Conservation (phyloP, 225 moss, liverwort and hornwort species). For the Neckera pumila region DNA sequence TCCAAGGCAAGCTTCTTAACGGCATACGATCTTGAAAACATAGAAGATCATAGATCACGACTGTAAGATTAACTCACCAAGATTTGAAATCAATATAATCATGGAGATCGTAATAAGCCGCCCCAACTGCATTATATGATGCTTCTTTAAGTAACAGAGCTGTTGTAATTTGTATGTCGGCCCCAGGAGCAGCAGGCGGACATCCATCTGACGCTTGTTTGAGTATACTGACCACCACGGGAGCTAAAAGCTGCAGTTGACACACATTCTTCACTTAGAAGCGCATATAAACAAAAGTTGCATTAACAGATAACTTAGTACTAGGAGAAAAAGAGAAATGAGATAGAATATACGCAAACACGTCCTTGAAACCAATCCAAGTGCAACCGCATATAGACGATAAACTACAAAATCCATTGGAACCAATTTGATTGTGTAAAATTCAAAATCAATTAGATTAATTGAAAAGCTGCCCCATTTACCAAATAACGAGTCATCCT, state of each 20-base stretch:
- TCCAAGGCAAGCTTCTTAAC: not conserved
- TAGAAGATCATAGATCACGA: not conserved
- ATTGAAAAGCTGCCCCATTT: not conserved
- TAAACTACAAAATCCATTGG: not conserved
- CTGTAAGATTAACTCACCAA: constrained; percentile 43
- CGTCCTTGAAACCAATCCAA: not conserved
- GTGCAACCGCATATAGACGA: not conserved
- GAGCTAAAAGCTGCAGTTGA: constrained; percentile 74
- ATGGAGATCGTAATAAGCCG: constrained; percentile 95
- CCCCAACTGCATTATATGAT: constrained; percentile 90
- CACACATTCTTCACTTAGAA: not conserved
- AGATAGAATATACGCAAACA: not conserved
- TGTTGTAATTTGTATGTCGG: constrained; percentile 70
- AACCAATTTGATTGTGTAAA: not conserved
- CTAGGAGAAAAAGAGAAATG: not conserved
- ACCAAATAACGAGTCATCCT: not conserved
- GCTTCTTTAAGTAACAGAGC: constrained; percentile 87
- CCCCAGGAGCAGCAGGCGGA: constrained; percentile 64
- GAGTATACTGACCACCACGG: constrained; percentile 80
- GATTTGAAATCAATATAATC: constrained; percentile 95
- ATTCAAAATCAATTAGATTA: not conserved
- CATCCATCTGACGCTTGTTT: constrained; percentile 78
- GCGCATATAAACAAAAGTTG: not conserved
- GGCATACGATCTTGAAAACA: not conserved
- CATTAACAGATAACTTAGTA: not conserved